A percentile compares a stretch with the other conserved stretches of the same genome.
Conservation (phyloP, 2,329 filamentous ascomycete genomes). For the Raffaelea arxii region DNA sequence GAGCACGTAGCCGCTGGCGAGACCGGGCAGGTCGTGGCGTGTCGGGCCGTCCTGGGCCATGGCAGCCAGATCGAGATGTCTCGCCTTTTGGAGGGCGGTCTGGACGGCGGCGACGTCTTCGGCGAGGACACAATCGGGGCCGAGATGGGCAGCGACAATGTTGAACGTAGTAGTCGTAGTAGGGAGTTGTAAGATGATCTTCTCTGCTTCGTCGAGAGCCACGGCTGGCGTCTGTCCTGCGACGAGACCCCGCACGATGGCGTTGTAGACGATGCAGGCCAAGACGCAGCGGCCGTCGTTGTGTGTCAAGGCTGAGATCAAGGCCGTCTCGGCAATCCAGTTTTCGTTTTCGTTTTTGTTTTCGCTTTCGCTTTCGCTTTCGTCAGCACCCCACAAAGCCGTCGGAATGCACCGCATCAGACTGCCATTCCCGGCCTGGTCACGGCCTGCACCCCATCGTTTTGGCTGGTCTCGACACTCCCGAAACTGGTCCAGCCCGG, state of each 20-base stretch:
- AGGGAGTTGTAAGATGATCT: too few relatives aligned
- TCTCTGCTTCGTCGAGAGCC: too few relatives aligned
- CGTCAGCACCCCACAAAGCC: conserved; percentile 23
- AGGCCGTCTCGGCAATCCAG: conserved; percentile 25
- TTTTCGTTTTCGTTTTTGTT: too few relatives aligned
- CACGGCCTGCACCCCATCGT: conserved; percentile 26
- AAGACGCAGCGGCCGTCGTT: conserved; percentile 24
- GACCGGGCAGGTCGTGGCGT: too few relatives aligned
- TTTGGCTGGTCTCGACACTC: conserved; percentile 19
- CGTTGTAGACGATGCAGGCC: conserved; percentile 30
- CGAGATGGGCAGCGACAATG: too few relatives aligned
- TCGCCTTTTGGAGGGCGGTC: too few relatives aligned
- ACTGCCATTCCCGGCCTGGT: conserved; percentile 32
- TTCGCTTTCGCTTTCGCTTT: conserved; percentile 15
- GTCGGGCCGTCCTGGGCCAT: conserved; percentile 20
- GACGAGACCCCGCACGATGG: conserved; percentile 24
- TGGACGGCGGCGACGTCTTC: too few relatives aligned
- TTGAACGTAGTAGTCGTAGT: too few relatives aligned
- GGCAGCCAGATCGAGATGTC: conserved; percentile 20
- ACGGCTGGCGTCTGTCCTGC: conserved; percentile 13
- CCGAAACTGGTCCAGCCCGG: conserved; percentile 22
- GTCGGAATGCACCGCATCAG: conserved; percentile 39
- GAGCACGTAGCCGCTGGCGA: conserved; percentile 30
- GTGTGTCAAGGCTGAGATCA: conserved; percentile 30
- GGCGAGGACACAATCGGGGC: too few relatives aligned